Evolutionary conservation across 441 rosid genomes (phyloP), one percentile per base, ranked within the genome.

Genomic region (Capsella rubella): DNA sequence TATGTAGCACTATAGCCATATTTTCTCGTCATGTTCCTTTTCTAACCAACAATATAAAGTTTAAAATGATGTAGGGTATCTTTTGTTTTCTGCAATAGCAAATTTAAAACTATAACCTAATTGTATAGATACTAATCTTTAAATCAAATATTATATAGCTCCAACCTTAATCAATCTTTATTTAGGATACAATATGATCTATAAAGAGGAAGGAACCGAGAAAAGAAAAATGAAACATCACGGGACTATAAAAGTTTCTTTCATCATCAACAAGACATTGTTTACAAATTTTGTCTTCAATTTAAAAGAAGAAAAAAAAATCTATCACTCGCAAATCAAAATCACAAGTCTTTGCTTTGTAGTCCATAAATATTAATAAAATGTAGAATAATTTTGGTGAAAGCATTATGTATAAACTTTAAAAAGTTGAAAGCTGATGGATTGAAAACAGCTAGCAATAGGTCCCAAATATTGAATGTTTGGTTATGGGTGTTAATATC

Each of bases 231-330:
- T 16, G 70, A 63, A 9, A 53, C 55, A 64, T 54, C 71, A 73
- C 32, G 11, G 11, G 57, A 4, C 21, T 45, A 31, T 9, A 25
- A 25, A 21, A 35, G 50, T 55, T 45, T 25, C 14, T 54, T 45
- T 64, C 67, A 66, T 50, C 59, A 65, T 74, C 57, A 73, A 65
- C 65, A 73, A 65, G 72, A 16, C 16, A 0, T 35, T 62, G 65
- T 64, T 50, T 25, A 54, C 29, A 28, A 56, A 2, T n/a, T 39
- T 29, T 50, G 15, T 57, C 66, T 57, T 66, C 43, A 53, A 55
- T 34, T 49, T 4, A 10, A 2, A 21, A 9, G 3, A n/a, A 34
- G 27, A 8, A 37, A 34, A 34, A 34, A 13, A 37, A 8, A 25
- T n/a, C 16, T 27, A 15, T 12, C 18, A 29, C n/a, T 16, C 15